Percentiles rank a stretch among this genome's conserved stretches.
These are phyloP conservation scores for Geotrichum klebahnii DNA, from an alignment of 1,139 yeast species.

Conservation along the genomic window DNA sequence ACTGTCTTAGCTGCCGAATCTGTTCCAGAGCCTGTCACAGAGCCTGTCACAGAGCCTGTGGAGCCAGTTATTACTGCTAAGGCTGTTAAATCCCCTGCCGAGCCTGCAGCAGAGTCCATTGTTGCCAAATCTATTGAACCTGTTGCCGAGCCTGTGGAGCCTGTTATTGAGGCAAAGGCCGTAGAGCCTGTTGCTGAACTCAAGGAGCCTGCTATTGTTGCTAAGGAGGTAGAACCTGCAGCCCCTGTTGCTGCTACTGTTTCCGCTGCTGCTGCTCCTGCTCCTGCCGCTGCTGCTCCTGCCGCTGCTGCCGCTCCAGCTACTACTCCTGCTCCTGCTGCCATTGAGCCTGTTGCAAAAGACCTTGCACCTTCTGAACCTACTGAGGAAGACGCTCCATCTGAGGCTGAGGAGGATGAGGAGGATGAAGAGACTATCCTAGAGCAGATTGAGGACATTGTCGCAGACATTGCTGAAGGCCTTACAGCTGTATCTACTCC, in stretches of 20 bases:
- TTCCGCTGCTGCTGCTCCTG: slow-evolving; percentile 1
- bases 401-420: slow-evolving; percentile 30
- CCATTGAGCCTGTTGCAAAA: slow-evolving; percentile 5
- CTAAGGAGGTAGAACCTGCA: slow-evolving; percentile 1
- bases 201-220: not conserved
- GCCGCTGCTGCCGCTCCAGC: slow-evolving; percentile 4
- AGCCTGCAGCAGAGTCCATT: not conserved
- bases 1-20: not conserved
- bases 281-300: slow-evolving; percentile 11
- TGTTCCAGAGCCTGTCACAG: slow-evolving; percentile 3
- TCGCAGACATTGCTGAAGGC: slow-evolving; percentile 18
- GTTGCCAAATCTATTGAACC: not conserved
- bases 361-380: not conserved
- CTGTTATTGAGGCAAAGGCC: slow-evolving; percentile 4
- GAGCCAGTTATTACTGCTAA: not conserved
- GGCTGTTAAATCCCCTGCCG: slow-evolving; percentile 5
- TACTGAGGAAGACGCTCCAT: slow-evolving; percentile 36
- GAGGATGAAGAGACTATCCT: slow-evolving; percentile 8
- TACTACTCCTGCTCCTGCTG: slow-evolving; percentile 7
- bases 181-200: slow-evolving; percentile 3
- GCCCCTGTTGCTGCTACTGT: slow-evolving; percentile 9
- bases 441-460: slow-evolving; percentile 18
- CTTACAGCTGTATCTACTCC: slow-evolving; percentile 18
- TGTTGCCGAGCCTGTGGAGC: slow-evolving; percentile 1
- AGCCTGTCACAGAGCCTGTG: slow-evolving; percentile 7